Evolutionary conservation across 1,284 basidiomycete species (phyloP), one percentile per base, ranked within the genome.

Genomic region (Marasmius oreades): DNA sequence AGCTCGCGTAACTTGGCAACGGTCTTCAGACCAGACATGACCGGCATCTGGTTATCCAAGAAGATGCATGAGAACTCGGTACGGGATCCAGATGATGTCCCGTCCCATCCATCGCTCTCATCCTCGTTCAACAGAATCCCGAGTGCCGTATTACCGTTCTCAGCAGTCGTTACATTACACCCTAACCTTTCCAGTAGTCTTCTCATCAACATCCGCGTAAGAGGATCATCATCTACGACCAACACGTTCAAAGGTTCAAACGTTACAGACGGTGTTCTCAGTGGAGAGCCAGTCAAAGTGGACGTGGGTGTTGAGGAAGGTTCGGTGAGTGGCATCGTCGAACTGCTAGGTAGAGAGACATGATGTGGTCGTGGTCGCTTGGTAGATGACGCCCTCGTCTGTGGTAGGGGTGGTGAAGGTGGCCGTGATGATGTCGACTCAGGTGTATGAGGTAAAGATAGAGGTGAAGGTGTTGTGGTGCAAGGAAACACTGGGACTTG

Each of bases 11-110:
- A 72, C 65, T 81, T 85, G 52, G 78, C 68, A 1, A 91, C 85
- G 28, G 85, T 80, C 61, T 88, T 85, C 42, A 93, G 71, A 18
- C 93, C 93, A 52, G 87, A 88, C 77, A 92, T 79, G 44, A 91
- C 77, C 3, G 90, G 92, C 90, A 91, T 92, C 70, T 92, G 90
- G 67, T 95, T 95, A 66, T 95, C 92, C 66, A 95, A 71, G 70
- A 94, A 94, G 26, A 92, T 77, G 2, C 91, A 78, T 56, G 88
- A 86, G 65, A 80, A 93, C 60, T 74, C 76, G 36, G 8, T 50
- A 24, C 26, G 45, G 22, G 50, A 34, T 59, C 66, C 67, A 44
- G 42, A 18, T 18, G 50, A 22, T 26, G 47, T 22, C 56, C 57
- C 23, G 54, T 54, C 45, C 18, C 20, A 14, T 45, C 39, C 18